Evolutionary conservation across 352 stramenopile species (phyloP).

Genomic region (Saprolegnia diclina): DNA sequence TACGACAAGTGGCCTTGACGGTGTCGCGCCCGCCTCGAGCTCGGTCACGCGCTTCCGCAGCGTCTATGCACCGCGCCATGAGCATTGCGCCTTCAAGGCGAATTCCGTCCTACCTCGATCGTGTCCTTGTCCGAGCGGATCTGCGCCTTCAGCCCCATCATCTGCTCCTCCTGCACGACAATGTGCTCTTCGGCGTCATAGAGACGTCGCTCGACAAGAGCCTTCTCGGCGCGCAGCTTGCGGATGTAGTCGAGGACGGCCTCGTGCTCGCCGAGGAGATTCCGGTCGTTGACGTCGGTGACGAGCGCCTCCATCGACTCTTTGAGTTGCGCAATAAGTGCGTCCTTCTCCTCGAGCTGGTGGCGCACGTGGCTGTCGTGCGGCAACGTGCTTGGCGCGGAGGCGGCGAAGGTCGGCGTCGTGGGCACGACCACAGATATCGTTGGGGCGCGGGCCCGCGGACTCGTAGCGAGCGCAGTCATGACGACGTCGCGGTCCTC

Average conservation of each 20-base stretch:
- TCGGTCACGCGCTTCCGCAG: too few relatives aligned
- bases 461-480: constrained; percentile 25
- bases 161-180: constrained; percentile 61
- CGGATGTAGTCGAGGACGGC: constrained; percentile 81
- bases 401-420: background rate
- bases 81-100: too few relatives aligned
- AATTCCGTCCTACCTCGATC: constrained; percentile 40
- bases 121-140: constrained; percentile 42
- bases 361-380: constrained; percentile 28
- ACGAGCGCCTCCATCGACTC: constrained; percentile 73
- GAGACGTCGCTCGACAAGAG: constrained; percentile 51
- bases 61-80: too few relatives aligned
- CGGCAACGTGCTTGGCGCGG: background rate
- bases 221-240: constrained; percentile 75
- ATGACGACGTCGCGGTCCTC: background rate
- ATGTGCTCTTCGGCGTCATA: constrained; percentile 77
- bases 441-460: background rate
- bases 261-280: constrained; percentile 71
- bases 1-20: too few relatives aligned
- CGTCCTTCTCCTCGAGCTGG: constrained; percentile 81
- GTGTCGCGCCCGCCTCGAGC: too few relatives aligned
- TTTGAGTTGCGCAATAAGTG: constrained; percentile 73
- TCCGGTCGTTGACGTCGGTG: constrained; percentile 62
- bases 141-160: constrained; percentile 69
- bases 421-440: background rate